A percentile compares a stretch with the other conserved stretches of the same genome.
Evolutionary conservation across 495 filamentous ascomycete genomes (phyloP).

Genomic region (Tuber umbilicatum): DNA sequence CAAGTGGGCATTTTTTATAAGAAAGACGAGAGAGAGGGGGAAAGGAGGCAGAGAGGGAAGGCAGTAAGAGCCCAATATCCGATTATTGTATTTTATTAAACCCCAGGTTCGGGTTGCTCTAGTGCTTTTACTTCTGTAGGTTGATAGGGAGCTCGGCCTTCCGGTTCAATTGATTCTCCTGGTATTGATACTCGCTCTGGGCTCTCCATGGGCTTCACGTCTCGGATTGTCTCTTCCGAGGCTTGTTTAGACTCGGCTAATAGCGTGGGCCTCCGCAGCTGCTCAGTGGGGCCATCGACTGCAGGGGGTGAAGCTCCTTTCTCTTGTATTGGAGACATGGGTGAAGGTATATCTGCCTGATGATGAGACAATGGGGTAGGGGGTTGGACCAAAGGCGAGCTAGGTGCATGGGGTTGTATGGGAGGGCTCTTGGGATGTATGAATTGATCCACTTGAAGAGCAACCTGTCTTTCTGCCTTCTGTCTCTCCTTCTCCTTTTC

Average conservation of each 20-base stretch:
- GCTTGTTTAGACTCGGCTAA: neutral
- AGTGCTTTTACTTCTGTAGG: neutral
- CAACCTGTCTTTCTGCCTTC: neutral
- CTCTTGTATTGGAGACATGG: neutral
- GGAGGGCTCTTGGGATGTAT: neutral
- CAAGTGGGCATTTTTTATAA: neutral
- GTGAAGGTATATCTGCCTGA: neutral
- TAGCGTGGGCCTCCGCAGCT: neutral
- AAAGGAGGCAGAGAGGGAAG: too few relatives aligned
- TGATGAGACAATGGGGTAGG: neutral
- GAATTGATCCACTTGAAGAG: neutral
- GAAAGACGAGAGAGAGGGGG: neutral
- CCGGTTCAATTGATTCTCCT: constrained; percentile 1
- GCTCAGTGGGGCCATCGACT: neutral
- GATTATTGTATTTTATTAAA: neutral
- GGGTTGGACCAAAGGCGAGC: neutral
- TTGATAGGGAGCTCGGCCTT: neutral
- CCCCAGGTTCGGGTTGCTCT: neutral
- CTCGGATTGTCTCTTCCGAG: neutral
- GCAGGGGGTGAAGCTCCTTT: neutral
- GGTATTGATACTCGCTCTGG: neutral
- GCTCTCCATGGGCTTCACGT: neutral
- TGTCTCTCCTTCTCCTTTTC: constrained; percentile 39
- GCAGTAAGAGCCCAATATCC: neutral
- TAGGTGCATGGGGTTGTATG: neutral